Percentiles rank a stretch among this genome's conserved stretches.
These are phyloP conservation scores for Daldinia bambusicola DNA, from an alignment of 495 filamentous ascomycete genomes.

Conservation along the genomic window DNA sequence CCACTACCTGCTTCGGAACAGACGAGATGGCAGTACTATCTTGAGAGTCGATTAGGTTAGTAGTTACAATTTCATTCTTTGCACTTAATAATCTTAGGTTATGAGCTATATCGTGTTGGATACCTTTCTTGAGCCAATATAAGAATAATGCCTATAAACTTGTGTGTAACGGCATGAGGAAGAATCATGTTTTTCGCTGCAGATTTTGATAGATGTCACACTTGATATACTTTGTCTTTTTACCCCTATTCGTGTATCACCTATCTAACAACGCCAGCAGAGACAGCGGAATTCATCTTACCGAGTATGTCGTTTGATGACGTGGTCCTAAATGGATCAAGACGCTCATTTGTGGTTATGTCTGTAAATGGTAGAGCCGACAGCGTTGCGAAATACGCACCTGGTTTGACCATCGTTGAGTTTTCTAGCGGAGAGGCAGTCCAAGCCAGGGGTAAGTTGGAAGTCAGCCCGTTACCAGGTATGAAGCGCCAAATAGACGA, in stretches of 20 bases:
- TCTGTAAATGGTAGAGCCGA: constrained; percentile 56
- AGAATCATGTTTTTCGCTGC: constrained; percentile 24
- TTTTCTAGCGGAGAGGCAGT: constrained; percentile 45
- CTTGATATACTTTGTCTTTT: neutral
- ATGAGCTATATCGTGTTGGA: neutral
- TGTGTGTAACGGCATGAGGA: constrained; percentile 9
- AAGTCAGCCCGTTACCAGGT: constrained; percentile 66
- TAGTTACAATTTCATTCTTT: constrained; percentile 17
- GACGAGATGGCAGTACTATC: constrained; percentile 70
- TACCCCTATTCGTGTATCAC: constrained; percentile 9
- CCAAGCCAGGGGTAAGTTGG: constrained; percentile 48
- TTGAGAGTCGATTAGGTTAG: constrained; percentile 66
- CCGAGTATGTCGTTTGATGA: constrained; percentile 61
- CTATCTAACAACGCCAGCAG: constrained; percentile 38
- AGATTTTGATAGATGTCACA: neutral
- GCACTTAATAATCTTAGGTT: neutral
- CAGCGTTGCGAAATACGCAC: constrained; percentile 53
- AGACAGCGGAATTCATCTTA: constrained; percentile 59
- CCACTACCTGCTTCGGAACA: constrained; percentile 53
- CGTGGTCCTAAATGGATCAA: constrained; percentile 55
- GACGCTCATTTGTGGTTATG: constrained; percentile 59
- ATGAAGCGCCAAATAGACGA: constrained; percentile 69
- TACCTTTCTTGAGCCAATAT: neutral
- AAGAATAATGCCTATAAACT: neutral
- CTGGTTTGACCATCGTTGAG: constrained; percentile 51